A percentile compares a stretch with the other conserved stretches of the same genome.
Evolutionary conservation across 2,329 filamentous ascomycete species (phyloP).

Genomic region (Ophiostoma sp.): DNA sequence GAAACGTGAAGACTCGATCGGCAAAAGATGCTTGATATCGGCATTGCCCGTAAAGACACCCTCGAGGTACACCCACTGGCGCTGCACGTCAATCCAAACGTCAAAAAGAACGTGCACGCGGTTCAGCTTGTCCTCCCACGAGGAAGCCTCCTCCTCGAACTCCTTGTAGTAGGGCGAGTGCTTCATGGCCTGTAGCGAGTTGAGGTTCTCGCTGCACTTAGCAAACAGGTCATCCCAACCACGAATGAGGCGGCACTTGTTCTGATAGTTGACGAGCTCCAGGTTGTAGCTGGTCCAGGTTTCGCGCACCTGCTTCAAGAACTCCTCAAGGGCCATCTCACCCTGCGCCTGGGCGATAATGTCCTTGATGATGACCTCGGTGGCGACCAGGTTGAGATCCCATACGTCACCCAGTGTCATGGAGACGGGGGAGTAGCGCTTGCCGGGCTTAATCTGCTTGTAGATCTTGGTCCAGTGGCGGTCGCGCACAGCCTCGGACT

Average conservation of each 20-base stretch:
- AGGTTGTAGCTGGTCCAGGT: constrained; percentile 94
- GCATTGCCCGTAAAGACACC: constrained; percentile 98
- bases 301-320: constrained; percentile 91
- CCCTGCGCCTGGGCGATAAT: constrained; percentile 95
- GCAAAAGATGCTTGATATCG: constrained; percentile 96
- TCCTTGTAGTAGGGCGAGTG: constrained; percentile 99
- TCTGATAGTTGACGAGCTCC: constrained; percentile 95
- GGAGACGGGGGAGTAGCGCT: constrained; percentile 87
- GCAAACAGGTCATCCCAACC: constrained; percentile 98
- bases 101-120: constrained; percentile 96
- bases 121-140: constrained; percentile 98
- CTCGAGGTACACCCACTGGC: constrained; percentile 99
- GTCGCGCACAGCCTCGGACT: constrained; percentile 93
- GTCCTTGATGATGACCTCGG: constrained; percentile 80
- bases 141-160: constrained; percentile 93
- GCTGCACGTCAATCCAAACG: constrained; percentile 99
- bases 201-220: constrained; percentile 96
- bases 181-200: constrained; percentile 96
- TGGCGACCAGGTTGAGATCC: constrained; percentile 87
- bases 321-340: constrained; percentile 97
- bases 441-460: constrained; percentile 87
- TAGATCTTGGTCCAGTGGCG: constrained; percentile 98
- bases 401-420: constrained; percentile 98
- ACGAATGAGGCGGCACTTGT: constrained; percentile 93
- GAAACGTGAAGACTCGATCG: constrained; percentile 93